Percentiles rank a stretch among this genome's conserved stretches.
Evolutionary conservation across 73 alveolate species (phyloP).

Genomic region (Symbiodinium pilosum): DNA sequence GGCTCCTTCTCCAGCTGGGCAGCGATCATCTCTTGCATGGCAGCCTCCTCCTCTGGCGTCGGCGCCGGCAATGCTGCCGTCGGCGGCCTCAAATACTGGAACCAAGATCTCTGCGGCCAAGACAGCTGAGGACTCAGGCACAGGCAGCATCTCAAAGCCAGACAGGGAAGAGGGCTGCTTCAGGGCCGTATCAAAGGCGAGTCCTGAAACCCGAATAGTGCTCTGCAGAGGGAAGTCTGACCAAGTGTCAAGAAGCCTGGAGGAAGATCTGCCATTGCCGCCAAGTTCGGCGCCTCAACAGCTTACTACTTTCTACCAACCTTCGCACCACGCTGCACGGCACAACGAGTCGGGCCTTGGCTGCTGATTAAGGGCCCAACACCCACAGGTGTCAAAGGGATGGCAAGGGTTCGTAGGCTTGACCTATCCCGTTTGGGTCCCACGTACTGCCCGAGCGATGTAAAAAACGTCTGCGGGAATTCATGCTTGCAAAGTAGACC

Average conservation of each 20-base stretch:
- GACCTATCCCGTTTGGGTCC: background rate
- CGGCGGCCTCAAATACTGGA: slow-evolving; percentile 64
- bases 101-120: background rate
- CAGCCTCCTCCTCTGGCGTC: slow-evolving; percentile 35
- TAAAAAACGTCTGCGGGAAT: background rate
- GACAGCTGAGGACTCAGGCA: background rate
- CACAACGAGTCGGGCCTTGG: too few species aligned
- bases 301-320: background rate
- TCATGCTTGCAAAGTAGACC: background rate
- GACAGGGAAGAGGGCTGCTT: background rate
- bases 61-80: slow-evolving; percentile 81
- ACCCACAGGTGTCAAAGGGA: background rate
- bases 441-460: background rate
- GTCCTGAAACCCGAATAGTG: background rate
- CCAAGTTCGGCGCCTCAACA: background rate
- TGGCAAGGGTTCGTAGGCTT: background rate
- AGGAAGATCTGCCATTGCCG: background rate
- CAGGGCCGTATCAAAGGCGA: background rate
- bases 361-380: too few species aligned
- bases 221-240: background rate
- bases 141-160: background rate
- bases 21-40: slow-evolving; percentile 28
- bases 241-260: background rate
- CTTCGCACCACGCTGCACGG: too few species aligned
- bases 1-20: slow-evolving; percentile 63